phyloP scores from a whole-genome alignment of 1,284 basidiomycete genomes.

The Cutaneotrichosporon cutaneum region DNA sequence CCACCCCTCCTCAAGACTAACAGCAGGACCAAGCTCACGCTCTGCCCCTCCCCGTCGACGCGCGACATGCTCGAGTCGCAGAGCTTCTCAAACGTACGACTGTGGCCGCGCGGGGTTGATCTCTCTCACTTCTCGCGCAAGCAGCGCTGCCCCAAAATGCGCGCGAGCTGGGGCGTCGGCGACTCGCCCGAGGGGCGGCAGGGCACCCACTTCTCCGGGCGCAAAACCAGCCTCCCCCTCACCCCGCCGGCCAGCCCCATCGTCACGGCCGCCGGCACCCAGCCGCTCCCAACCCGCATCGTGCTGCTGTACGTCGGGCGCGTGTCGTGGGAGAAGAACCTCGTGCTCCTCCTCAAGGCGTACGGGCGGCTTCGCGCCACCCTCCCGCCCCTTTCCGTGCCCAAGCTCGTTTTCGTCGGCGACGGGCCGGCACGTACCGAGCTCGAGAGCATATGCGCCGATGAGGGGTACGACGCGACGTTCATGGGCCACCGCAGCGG shows the following conservation, averaged over 20 bases:
- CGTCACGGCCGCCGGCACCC: slow-evolving; percentile 24
- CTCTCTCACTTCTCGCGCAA: slow-evolving; percentile 53
- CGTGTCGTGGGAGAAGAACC: slow-evolving; percentile 62
- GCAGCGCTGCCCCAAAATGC: slow-evolving; percentile 53
- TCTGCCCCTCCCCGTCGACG: slow-evolving; percentile 59
- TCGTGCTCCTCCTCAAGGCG: slow-evolving; percentile 58
- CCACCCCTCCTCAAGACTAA: slow-evolving; percentile 33
- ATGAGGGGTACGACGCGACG: slow-evolving; percentile 54
- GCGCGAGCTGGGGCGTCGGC: slow-evolving; percentile 55
- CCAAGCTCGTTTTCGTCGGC: slow-evolving; percentile 60
- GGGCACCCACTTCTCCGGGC: slow-evolving; percentile 49
- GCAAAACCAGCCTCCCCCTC: slow-evolving; percentile 42
- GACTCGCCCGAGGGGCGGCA: slow-evolving; percentile 22
- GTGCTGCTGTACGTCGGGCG: slow-evolving; percentile 52
- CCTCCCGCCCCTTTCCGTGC: slow-evolving; percentile 34
- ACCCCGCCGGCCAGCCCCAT: slow-evolving; percentile 43
- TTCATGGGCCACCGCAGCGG: slow-evolving; percentile 59
- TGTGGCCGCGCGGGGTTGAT: slow-evolving; percentile 60
- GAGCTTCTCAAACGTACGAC: slow-evolving; percentile 55
- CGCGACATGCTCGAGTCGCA: slow-evolving; percentile 56
- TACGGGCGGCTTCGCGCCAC: slow-evolving; percentile 48
- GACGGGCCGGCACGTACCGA: slow-evolving; percentile 59
- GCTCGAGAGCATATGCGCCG: slow-evolving; percentile 55
- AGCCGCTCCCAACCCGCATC: slow-evolving; percentile 28
- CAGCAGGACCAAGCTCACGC: slow-evolving; percentile 51